Evolutionary conservation across 768 basidiomycete species (phyloP), one percentile per base, ranked within the genome.

Genomic region (Russula sp.): DNA sequence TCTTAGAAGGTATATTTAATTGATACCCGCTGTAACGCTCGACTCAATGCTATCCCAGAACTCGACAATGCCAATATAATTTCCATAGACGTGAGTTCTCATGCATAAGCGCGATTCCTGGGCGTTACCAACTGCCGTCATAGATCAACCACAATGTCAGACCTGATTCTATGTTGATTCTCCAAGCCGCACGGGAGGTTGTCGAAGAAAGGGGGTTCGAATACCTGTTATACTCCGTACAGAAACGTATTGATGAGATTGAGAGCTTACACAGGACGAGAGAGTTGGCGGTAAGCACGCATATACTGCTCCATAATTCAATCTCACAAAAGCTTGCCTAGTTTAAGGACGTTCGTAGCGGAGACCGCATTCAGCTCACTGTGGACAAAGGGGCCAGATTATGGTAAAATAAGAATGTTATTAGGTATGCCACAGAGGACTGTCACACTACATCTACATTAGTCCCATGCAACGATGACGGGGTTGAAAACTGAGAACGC

Each of bases 241-340:
- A 89, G 56, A 83, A 83, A 64, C 80, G 94, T 16, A 84, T 94
- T 46, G 89, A 93, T 73, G 88, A 90, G 74, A 94, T 95, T 70
- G 93, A 95, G 76, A 88, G 87, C 73, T 71, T 93, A 62, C 89
- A 90, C 67, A 80, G 90, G 49, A 92, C 90, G 26, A 77, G 88
- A 62, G 89, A 92, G 74, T 74, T 91, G 65, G 90, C 87, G 49
- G 89, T 90, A 62, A 9, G 66, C 59, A 30, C 28, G 13, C 48
- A 36, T 48, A 14, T 4, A 32, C 44, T 49, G 16, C 49, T 57
- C 58, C 55, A 51, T 59, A 16, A 57, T 22, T 34, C 32, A 49
- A 48, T 30, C 65, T 66, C 32, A 62, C 57, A 50, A 54, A n/a
- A n/a, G 34, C 22, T 38, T 62, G 59, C n/a, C 22, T 69, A 79